Base-by-base conservation (phyloP, 2,329 filamentous ascomycete genomes). In the Alternaria sp. region DNA sequence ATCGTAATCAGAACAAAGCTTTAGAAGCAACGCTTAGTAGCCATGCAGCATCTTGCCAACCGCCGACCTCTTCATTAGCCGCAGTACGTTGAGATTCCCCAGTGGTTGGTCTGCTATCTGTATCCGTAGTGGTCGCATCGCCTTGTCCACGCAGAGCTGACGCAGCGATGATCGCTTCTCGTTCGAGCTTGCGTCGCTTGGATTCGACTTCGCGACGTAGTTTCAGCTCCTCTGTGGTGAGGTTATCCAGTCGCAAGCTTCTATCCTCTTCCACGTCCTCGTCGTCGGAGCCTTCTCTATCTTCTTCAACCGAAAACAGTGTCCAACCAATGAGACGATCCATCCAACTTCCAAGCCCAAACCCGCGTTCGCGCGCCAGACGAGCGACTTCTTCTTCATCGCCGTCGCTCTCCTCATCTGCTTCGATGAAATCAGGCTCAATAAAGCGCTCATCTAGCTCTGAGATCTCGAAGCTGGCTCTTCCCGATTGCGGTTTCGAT, bases 21-120 rank as follows among this genome's bases (percentile, higher is more conserved):
- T 83, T 84, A 0, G 78, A 78, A 10, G 86, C 84, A 43, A 86
- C 82, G 51, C 84, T 84, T 59, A 88, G 74, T 59, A 88, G 70
- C 86, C 86, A 88, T 30, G 83, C 81, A 32, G 84, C 85, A 77
- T 88, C 86, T 61, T 84, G 81, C 86, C 86, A 88, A 0, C 85
- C 85, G 5, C 84, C 85, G 18, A 65, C 71, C 16, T 76, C 77
- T 25, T 78, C 74, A 25, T 57, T 66, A 20, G 60, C 61, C 7
- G 64, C 54, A 22, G 65, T 66, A 34, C 54, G 60, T 16, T 61
- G 62, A 14, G 59, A 51, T 12, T 63, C 62, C 22, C 60, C 60
- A 12, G 58, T 66, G 14, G 45, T 67, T 20, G 66, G 60, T 11
- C 66, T 65, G 7, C 67, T 63, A n/a, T 52, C 61, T 12, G 54